Evolutionary conservation across 768 basidiomycete species (phyloP).

Genomic region (Panellus pusillus): DNA sequence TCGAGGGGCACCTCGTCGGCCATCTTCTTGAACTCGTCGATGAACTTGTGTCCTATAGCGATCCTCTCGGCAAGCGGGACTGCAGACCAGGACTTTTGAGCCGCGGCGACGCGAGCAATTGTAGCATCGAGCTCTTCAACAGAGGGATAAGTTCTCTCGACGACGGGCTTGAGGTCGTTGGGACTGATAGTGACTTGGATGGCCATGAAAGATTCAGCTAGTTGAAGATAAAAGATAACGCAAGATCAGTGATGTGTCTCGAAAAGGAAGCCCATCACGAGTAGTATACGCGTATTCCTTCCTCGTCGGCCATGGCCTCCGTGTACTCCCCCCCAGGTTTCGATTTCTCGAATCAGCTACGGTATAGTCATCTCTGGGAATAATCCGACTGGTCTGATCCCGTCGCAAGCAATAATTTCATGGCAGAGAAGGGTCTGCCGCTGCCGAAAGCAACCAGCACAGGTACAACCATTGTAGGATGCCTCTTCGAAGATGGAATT

Average conservation of each 20-base stretch:
- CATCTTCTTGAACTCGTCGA: conserved; percentile 49
- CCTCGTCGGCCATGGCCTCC: conserved; percentile 35
- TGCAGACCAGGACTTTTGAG: conserved; percentile 75
- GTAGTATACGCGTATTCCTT: conserved; percentile 18
- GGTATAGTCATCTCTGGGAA: conserved; percentile 39
- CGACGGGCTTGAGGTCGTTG: conserved; percentile 69
- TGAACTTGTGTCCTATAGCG: conserved; percentile 57
- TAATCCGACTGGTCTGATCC: not conserved
- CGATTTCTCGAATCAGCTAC: conserved; percentile 73
- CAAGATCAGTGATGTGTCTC: too few relatives aligned
- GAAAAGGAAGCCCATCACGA: not conserved
- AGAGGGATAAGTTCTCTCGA: conserved; percentile 64
- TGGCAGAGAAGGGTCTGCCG: conserved; percentile 67
- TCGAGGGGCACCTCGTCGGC: conserved; percentile 69
- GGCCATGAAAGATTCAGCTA: not conserved
- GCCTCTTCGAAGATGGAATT: conserved; percentile 89
- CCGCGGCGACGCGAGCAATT: conserved; percentile 56
- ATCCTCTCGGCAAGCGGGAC: conserved; percentile 72
- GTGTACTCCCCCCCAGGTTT: conserved; percentile 61
- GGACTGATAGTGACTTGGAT: conserved; percentile 83
- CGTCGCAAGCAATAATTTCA: conserved; percentile 65
- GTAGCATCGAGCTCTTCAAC: conserved; percentile 59
- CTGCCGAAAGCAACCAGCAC: conserved; percentile 87
- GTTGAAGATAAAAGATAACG: too few relatives aligned
- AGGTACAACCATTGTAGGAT: conserved; percentile 97